These are phyloP conservation scores for Xylaria hypoxylon DNA, from an alignment of 2,329 filamentous ascomycete species.

Conservation along the genomic window DNA sequence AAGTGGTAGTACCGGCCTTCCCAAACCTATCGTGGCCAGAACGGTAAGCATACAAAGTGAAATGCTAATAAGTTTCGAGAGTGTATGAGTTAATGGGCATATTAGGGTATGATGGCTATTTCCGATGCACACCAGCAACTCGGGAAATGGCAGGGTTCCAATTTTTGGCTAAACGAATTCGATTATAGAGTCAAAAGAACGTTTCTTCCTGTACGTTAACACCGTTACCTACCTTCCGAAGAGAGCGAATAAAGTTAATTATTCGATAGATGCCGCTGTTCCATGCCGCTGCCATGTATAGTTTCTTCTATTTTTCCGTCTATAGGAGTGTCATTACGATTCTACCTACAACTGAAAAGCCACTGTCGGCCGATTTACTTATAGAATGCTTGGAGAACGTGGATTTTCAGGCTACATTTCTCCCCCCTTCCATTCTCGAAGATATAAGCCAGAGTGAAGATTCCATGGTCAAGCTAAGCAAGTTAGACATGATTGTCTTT, in stretches of 20 bases:
- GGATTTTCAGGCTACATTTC: conserved; percentile 45
- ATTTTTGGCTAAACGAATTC: conserved; percentile 24
- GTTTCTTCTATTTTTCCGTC: conserved; percentile 37
- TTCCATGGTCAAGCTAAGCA: conserved; percentile 42
- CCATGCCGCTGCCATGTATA: conserved; percentile 38
- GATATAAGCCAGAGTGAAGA: conserved; percentile 41
- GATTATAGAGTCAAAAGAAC: conserved; percentile 32
- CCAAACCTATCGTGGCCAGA: conserved; percentile 56
- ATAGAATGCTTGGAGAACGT: conserved; percentile 49
- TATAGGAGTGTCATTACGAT: conserved; percentile 49
- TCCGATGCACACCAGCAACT: conserved; percentile 28
- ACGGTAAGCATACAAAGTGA: conserved; percentile 1
- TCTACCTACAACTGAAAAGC: conserved; percentile 50
- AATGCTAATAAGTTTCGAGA: neutral
- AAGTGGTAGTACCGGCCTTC: conserved; percentile 59
- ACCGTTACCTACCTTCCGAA: no score
- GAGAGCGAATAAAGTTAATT: neutral
- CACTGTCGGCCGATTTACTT: conserved; percentile 52
- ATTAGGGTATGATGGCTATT: conserved; percentile 35
- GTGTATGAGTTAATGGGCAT: neutral
- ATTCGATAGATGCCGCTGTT: conserved; percentile 31
- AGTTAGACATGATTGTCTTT: conserved; percentile 20
- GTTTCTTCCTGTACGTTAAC: conserved; percentile 36
- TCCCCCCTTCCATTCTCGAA: conserved; percentile 47
- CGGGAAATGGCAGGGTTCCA: conserved; percentile 25